phyloP scores from a whole-genome alignment of 129 eudicot species.

The Centrapalus pauciflorus region DNA sequence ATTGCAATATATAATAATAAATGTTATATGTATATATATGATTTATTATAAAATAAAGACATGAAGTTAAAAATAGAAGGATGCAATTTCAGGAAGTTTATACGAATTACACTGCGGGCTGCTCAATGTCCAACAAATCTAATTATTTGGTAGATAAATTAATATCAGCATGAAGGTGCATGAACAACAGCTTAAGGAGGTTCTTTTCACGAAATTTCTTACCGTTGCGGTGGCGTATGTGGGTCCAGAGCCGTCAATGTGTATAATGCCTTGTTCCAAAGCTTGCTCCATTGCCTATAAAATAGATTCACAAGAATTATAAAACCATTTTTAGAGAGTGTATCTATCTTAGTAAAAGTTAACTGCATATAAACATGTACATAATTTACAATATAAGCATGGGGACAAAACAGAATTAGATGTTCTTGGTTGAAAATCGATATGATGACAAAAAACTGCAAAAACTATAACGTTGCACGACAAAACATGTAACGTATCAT shows the following conservation, averaged over 20 bases:
- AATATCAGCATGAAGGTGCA: neutral
- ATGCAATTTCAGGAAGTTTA: too few species aligned
- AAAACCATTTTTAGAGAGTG: neutral
- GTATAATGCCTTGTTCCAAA: constrained; percentile 72
- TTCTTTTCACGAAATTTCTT: constrained; percentile 33
- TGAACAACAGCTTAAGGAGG: constrained; percentile 4
- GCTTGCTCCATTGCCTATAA: constrained; percentile 86
- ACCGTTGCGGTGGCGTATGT: constrained; percentile 93
- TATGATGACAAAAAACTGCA: neutral
- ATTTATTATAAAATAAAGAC: too few species aligned
- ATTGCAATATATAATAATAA: too few species aligned
- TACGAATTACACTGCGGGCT: neutral
- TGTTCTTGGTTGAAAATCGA: neutral
- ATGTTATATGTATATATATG: too few species aligned
- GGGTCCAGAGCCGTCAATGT: constrained; percentile 94
- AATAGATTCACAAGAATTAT: neutral
- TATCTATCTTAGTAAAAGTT: neutral
- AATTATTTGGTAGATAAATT: neutral
- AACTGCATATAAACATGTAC: neutral
- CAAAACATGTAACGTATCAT: neutral
- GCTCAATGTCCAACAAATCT: neutral
- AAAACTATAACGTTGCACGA: neutral
- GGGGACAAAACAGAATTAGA: neutral
- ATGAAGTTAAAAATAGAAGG: too few species aligned
- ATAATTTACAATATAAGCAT: neutral